phyloP scores from a whole-genome alignment of 176 grass and related monocot genomes.

The Leersia perrieri region DNA sequence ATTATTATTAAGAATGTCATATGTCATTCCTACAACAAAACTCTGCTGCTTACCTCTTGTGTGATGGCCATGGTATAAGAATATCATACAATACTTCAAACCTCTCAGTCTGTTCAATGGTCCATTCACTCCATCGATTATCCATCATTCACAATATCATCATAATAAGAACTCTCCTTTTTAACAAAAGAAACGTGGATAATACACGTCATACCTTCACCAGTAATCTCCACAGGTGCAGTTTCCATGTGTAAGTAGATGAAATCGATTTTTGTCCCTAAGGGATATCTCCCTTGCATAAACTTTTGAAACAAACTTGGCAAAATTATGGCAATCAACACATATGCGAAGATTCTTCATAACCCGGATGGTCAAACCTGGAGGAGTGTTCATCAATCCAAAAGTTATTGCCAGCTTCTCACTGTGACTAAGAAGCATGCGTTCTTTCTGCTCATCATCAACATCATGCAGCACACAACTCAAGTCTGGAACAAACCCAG shows the following conservation, averaged over 20 bases:
- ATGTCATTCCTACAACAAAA: not conserved
- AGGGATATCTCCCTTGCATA: constrained; percentile 59
- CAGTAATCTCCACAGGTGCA: constrained; percentile 77
- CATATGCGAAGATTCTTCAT: constrained; percentile 87
- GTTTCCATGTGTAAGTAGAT: constrained; percentile 44
- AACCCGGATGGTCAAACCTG: constrained; percentile 33
- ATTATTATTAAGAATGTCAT: not conserved
- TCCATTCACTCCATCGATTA: constrained; percentile 6
- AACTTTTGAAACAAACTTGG: constrained; percentile 67
- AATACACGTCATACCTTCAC: constrained; percentile 32
- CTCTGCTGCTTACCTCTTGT: not conserved
- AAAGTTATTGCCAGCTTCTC: constrained; percentile 81
- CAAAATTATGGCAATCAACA: constrained; percentile 83
- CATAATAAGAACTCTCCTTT: not conserved
- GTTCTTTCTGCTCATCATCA: constrained; percentile 83
- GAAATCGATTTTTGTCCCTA: constrained; percentile 75
- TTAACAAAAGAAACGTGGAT: constrained; percentile 6
- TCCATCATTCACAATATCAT: not conserved
- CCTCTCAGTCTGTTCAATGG: not conserved
- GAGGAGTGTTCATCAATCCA: constrained; percentile 61
- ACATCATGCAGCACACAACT: constrained; percentile 84
- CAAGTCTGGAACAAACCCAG: constrained; percentile 65
- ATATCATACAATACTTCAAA: no score
- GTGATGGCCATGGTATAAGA: no score
- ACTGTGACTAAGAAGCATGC: constrained; percentile 61